Conservation (phyloP, 208 protist species). For the Leishmania lainsoni region DNA sequence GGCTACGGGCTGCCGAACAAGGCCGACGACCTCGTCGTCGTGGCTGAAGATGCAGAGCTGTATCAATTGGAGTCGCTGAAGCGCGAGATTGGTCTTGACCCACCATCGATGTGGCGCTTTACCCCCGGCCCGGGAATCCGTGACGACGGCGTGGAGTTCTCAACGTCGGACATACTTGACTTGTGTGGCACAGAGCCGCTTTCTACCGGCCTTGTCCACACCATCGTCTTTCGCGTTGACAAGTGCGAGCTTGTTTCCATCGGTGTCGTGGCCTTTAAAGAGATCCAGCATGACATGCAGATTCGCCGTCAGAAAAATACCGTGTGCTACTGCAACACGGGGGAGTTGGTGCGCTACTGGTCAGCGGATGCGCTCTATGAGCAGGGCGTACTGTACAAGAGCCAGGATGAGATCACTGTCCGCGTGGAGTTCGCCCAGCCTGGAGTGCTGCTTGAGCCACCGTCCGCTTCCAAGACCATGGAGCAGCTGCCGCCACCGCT, state of each 20-base stretch:
- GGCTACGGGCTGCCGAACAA: constrained; percentile 78
- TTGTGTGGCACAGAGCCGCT: constrained; percentile 77
- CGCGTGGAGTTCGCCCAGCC: constrained; percentile 51
- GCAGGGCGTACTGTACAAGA: constrained; percentile 51
- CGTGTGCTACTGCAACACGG: constrained; percentile 81
- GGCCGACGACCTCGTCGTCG: constrained; percentile 63
- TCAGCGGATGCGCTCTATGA: constrained; percentile 41
- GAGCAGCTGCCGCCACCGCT: constrained; percentile 21
- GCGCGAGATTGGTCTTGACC: constrained; percentile 52
- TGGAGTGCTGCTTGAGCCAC: constrained; percentile 28
- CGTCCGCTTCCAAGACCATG: not conserved
- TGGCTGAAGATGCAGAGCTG: constrained; percentile 79
- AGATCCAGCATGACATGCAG: constrained; percentile 47
- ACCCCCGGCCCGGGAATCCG: constrained; percentile 73
- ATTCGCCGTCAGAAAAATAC: constrained; percentile 56
- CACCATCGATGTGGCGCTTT: constrained; percentile 68
- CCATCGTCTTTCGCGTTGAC: constrained; percentile 70
- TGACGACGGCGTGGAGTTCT: constrained; percentile 58
- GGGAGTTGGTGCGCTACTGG: constrained; percentile 71
- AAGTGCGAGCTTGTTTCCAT: constrained; percentile 77
- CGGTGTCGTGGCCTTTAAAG: constrained; percentile 62
- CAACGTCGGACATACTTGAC: constrained; percentile 73
- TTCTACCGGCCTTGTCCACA: constrained; percentile 42
- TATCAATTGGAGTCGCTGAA: constrained; percentile 61
- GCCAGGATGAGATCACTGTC: constrained; percentile 57